Conservation (phyloP, 768 basidiomycete genomes). For the Pisolithus microcarpus region DNA sequence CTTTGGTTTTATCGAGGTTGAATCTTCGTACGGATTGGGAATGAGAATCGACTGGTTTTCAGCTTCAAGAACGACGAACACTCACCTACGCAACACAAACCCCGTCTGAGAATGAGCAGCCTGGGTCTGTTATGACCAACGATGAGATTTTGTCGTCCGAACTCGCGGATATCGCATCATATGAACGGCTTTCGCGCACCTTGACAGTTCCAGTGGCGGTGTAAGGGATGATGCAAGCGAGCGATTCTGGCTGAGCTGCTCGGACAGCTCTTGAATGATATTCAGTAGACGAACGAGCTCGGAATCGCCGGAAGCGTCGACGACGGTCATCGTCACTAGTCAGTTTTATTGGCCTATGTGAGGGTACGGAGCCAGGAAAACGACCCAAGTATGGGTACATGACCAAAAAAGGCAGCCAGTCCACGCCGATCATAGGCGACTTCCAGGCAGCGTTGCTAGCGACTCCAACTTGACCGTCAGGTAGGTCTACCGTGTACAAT, state of each 20-base stretch:
- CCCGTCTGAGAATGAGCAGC: constrained; percentile 87
- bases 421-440: too few species aligned
- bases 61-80: constrained; percentile 6
- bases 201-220: constrained; percentile 71
- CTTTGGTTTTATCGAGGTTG: constrained; percentile 84
- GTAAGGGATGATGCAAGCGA: constrained; percentile 66
- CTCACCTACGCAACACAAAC: constrained; percentile 78
- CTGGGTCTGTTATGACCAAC: constrained; percentile 53
- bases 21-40: constrained; percentile 40
- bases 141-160: not conserved
- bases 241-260: constrained; percentile 77
- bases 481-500: too few species aligned
- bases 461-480: too few species aligned
- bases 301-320: constrained; percentile 46
- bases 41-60: not conserved
- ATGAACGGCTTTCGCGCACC: constrained; percentile 36
- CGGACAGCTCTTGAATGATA: constrained; percentile 71
- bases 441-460: too few species aligned
- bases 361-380: not conserved
- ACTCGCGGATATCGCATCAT: not conserved
- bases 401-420: too few species aligned
- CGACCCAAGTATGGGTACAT: not conserved
- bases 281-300: constrained; percentile 58
- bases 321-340: constrained; percentile 39
- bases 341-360: too few species aligned